Base-by-base conservation (phyloP, 441 rosid genomes). In the Populus hybrid region DNA sequence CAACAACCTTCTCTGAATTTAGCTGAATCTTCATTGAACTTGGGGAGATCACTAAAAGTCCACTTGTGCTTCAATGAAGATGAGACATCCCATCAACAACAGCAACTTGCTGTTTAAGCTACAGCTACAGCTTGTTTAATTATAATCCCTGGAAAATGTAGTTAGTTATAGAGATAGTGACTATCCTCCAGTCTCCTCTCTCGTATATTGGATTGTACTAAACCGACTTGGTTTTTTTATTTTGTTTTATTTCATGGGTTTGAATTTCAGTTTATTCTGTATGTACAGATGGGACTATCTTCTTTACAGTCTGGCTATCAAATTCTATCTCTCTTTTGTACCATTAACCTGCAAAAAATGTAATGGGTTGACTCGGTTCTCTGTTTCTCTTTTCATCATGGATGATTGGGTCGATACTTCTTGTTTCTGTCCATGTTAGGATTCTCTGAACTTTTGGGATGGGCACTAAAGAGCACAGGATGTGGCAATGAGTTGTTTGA, bases 21-120 rank as follows among this genome's bases (percentile, higher is more conserved):
- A 2, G 68, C 77, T 53, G 88, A 87, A 66, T 73, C 90, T 81
- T 82, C 87, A 36, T 67, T 78, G 59, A 78, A 73, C 40, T 53
- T 76, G 28, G 84, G 83, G 16, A 82, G 77, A 26, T 71, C 83
- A 59, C 66, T 75, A 71, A 87, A 87, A 77, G 63, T 77, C 85
- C 85, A 77, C 71, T 80, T 83, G 72, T 84, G 88, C 82, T 87
- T 88, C 84, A 83, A 75, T 24, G 96, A 91, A 24, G 98, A 90
- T 24, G 96, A 91, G 78, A 72, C 89, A 77, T 85, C 96, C 76
- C 93, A 89, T 80, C 94, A 93, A 73, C 84, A 90, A 72, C 91
- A 86, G 53, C 93, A 87, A 78, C 86, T 90, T 70, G 87, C 94
- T 82, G 94, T 88, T 78, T 90, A 67, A 84, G 65, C 10, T 23